Conservation (phyloP, 345 rosid species). For the Rhizophora apiculata region DNA sequence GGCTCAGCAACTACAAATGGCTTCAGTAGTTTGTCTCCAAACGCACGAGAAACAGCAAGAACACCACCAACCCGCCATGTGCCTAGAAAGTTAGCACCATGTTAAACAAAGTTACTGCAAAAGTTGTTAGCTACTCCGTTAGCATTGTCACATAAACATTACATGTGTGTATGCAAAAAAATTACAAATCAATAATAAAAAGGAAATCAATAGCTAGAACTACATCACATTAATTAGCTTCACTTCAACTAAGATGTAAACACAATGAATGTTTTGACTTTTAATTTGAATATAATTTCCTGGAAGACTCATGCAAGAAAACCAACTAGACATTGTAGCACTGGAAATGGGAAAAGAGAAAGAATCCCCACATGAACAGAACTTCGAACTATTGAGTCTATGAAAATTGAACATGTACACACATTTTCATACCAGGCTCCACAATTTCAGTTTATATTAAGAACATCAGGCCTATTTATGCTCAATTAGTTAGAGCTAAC, state of each 20-base stretch:
- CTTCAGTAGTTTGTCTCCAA: slow-evolving; percentile 57
- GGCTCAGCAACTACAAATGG: slow-evolving; percentile 64
- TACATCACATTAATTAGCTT: too few relatives aligned
- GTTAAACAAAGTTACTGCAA: neutral
- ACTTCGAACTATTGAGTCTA: neutral
- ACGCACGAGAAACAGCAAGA: slow-evolving; percentile 66
- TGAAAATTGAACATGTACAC: neutral
- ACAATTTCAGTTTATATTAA: neutral
- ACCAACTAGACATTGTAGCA: too few relatives aligned
- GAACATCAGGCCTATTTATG: too few relatives aligned
- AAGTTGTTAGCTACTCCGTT: neutral
- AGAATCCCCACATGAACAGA: neutral
- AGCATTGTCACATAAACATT: neutral
- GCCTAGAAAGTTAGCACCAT: slow-evolving; percentile 24
- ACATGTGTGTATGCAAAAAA: neutral
- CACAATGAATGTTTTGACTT: too few relatives aligned
- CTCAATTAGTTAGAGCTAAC: too few relatives aligned
- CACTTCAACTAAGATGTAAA: too few relatives aligned
- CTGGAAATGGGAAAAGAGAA: too few relatives aligned
- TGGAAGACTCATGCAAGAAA: too few relatives aligned
- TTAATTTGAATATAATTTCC: too few relatives aligned
- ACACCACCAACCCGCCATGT: slow-evolving; percentile 52
- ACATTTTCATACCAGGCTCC: neutral
- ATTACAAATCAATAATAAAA: neutral
- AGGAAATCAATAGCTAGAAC: too few relatives aligned